Percentiles rank a stretch among this genome's conserved stretches.
Evolutionary conservation across 805 yeast genomes (phyloP).

Genomic region (Metschnikowia bowlesiae): DNA sequence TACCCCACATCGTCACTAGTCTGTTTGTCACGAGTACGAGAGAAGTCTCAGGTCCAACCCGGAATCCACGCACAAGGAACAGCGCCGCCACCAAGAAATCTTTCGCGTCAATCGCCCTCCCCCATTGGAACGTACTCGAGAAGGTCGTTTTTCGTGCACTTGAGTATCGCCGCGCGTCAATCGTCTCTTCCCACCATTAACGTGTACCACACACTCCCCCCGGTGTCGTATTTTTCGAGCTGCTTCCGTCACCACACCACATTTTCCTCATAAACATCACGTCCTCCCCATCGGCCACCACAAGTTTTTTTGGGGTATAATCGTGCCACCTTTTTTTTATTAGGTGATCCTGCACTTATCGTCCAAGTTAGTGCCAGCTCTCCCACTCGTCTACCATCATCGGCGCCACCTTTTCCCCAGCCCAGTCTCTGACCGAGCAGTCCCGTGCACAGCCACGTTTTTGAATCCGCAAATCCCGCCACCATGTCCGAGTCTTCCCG

Average conservation of each 20-base stretch:
- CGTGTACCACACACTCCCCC: not conserved
- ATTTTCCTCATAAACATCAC: not conserved
- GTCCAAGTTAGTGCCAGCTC: not conserved
- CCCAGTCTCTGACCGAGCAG: not conserved
- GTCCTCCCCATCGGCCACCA: not conserved
- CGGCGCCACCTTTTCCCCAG: not conserved
- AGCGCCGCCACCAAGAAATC: no score
- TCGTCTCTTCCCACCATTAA: not conserved
- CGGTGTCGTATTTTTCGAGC: slow-evolving; percentile 2
- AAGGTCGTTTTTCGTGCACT: not conserved
- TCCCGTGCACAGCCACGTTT: not conserved
- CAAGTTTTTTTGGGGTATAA: not conserved
- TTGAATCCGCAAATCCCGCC: not conserved
- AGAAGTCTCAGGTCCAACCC: no score
- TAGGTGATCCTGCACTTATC: not conserved
- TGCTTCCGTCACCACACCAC: not conserved
- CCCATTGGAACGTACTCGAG: not conserved
- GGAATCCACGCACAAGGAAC: no score
- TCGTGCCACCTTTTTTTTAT: not conserved
- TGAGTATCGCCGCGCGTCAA: not conserved
- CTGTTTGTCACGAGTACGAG: no score
- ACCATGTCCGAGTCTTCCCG: slow-evolving; percentile 39
- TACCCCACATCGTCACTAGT: no score
- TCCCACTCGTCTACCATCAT: not conserved
- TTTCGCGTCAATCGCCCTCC: not conserved